Base-by-base conservation (phyloP, 2,329 filamentous ascomycete species). In the Sporothrix protearum region DNA sequence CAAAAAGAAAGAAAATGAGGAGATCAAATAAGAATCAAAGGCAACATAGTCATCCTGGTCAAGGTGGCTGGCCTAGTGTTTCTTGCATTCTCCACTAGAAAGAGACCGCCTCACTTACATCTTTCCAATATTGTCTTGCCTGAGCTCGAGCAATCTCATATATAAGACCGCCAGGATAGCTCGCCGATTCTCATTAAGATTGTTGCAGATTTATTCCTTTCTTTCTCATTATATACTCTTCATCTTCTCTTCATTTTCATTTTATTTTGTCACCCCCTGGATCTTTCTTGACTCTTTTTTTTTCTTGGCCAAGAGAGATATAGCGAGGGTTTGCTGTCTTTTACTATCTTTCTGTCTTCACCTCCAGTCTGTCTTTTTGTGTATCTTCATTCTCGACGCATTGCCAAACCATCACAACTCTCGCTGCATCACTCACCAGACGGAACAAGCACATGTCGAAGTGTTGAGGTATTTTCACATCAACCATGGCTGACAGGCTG, bases 401-500 rank as follows among this genome's bases (percentile, higher is more conserved):
- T 39, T 16, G 9, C 6, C 45, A 33, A 33, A 36, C 19, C 28
- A 22, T 2, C 25, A 12, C 63, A 25, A 51, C 42, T 36, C 8
- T 49, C 45, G 42, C 25, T 49, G 2, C 42, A 30, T 42, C 16
- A 16, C n/a, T 6, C 4, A 49, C 28, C 16, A 14, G 3, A 36
- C 39, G 16, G 47, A 39, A 68, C 19, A 47, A 68, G 36, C 49
- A 12, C 30, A 69, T 71, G 69, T 68, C 68, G 57, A 68, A 36
- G 66, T 36, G 47, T 39, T 69, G 10, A 67, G 22, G 10, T 19
- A n/a, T 9, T 10, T 69, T 53, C 19, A 12, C 53, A 78, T 39
- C 45, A 81, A 74, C 59, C 73, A 85, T 84, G 83, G 81, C 80
- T 77, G 79, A 82, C 79, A 80, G 83, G 77, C 81, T 85, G 79